Base-by-base conservation (phyloP, 768 basidiomycete genomes). In the Hortiboletus flavorubellus region DNA sequence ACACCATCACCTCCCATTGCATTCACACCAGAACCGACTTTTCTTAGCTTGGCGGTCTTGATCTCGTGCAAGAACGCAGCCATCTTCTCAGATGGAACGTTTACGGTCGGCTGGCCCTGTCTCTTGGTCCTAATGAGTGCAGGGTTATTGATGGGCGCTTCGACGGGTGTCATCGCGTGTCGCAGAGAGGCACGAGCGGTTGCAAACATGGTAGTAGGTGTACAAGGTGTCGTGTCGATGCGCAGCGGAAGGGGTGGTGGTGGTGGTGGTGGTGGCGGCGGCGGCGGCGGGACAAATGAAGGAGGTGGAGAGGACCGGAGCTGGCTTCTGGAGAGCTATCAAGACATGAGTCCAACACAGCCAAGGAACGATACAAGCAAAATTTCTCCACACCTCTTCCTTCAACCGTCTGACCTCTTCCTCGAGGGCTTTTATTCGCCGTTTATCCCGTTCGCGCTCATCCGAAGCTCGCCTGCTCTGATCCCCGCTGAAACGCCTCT, bases 21-120 rank as follows among this genome's bases (percentile, higher is more conserved):
- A 43, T 55, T 62, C 35, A 8, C 0, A 35, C 63, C 65, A n/a
- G 69, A 67, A 39, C 70, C 69, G 0, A 86, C 82, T 67, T 81
- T 89, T 58, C 80, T 79, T 48, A 92, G 63, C 46, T 85, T 76
- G 26, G 84, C 86, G 1, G 80, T 86, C 75, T 90, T 91, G 78
- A 92, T 84, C 68, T 92, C 90, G 7, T 73, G 84, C 58, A 92
- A 69, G 63, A 92, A 92, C 1, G 85, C 88, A 0, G 86, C 86
- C 87, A 92, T 90, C 67, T 91, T 88, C 57, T 91, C 90, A 2
- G 85, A 78, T 0, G 87, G 79, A 10, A 92, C 76, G n/a, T 86
- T 86, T 11, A 91, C 75, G 0, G 86, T 83, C 0, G 89, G 85
- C 54, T 81, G 79, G 8, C 85, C 86, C 14, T 78, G 68, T 49